Conservation (phyloP, 345 rosid species). For the Conringia planisiliqua region DNA sequence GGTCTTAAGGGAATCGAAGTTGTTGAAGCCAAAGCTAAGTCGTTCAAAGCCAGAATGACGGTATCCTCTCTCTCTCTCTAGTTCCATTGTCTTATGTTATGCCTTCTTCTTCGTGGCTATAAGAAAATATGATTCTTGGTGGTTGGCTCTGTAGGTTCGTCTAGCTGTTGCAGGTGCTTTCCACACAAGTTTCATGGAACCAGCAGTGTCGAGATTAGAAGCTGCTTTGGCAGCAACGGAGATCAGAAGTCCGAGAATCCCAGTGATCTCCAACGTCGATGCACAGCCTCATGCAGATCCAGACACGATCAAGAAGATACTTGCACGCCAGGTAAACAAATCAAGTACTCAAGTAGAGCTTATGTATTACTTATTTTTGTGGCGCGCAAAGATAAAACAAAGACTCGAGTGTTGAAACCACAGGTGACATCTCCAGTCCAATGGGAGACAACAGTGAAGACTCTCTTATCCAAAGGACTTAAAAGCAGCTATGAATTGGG, state of each 20-base stretch:
- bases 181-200: slow-evolving; percentile 97
- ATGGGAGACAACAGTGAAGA: slow-evolving; percentile 92
- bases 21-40: slow-evolving; percentile 91
- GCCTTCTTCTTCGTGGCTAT: background rate
- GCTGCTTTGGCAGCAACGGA: slow-evolving; percentile 75
- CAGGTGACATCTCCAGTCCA: slow-evolving; percentile 99
- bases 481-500: slow-evolving; percentile 86
- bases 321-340: slow-evolving; percentile 66
- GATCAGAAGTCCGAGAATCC: slow-evolving; percentile 78
- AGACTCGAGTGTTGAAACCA: background rate
- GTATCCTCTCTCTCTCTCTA: slow-evolving; percentile 36
- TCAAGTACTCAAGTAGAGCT: background rate
- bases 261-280: slow-evolving; percentile 94
- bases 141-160: slow-evolving; percentile 57
- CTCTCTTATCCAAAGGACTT: slow-evolving; percentile 70
- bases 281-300: slow-evolving; percentile 95
- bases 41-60: slow-evolving; percentile 94
- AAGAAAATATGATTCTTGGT: background rate
- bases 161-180: slow-evolving; percentile 96
- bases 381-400: background rate
- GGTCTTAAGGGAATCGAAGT: slow-evolving; percentile 90
- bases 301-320: slow-evolving; percentile 76
- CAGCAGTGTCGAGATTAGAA: slow-evolving; percentile 95
- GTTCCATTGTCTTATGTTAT: background rate
- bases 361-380: background rate